These are phyloP conservation scores for Syzygium syzygioides DNA, from an alignment of 441 rosid species.

Conservation along the genomic window DNA sequence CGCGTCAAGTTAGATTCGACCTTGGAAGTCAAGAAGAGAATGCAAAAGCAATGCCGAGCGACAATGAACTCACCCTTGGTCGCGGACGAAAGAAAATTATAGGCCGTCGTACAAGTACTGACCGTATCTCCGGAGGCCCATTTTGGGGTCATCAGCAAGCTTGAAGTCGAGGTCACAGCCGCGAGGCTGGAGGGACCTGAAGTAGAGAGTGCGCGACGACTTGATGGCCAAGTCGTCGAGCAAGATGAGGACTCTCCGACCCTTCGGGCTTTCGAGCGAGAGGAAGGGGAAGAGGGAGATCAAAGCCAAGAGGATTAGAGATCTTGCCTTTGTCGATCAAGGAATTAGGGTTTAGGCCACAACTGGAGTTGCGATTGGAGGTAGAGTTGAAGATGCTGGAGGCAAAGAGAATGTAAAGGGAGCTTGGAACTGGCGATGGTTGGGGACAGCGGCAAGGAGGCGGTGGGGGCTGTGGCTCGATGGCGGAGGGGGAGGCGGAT, in stretches of 20 bases:
- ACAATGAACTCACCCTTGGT: neutral
- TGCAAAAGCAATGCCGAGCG: neutral
- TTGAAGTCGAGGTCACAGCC: constrained; percentile 74
- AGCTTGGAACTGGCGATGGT: no score
- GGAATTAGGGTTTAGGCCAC: constrained; percentile 10
- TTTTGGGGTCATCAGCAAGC: constrained; percentile 65
- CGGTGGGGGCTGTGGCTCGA: no score
- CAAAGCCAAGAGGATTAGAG: constrained; percentile 21
- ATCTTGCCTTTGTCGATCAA: constrained; percentile 7
- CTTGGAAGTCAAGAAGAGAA: neutral
- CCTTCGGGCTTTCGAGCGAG: constrained; percentile 44
- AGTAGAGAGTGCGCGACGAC: constrained; percentile 79
- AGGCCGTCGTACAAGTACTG: constrained; percentile 69
- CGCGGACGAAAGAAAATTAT: constrained; percentile 60
- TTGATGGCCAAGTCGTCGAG: constrained; percentile 70
- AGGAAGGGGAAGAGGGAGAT: constrained; percentile 17
- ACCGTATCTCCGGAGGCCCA: constrained; percentile 71
- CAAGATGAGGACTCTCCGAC: constrained; percentile 57
- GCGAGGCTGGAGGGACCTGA: constrained; percentile 56
- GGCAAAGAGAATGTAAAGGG: no score
- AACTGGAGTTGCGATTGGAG: neutral
- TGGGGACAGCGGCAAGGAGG: no score
- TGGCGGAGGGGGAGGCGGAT: no score
- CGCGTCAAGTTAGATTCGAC: neutral
- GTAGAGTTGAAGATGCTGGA: no score